A percentile compares a stretch with the other conserved stretches of the same genome.
These are phyloP conservation scores for Apiospora rasikravindrae DNA, from an alignment of 2,329 filamentous ascomycete species.

Conservation along the genomic window DNA sequence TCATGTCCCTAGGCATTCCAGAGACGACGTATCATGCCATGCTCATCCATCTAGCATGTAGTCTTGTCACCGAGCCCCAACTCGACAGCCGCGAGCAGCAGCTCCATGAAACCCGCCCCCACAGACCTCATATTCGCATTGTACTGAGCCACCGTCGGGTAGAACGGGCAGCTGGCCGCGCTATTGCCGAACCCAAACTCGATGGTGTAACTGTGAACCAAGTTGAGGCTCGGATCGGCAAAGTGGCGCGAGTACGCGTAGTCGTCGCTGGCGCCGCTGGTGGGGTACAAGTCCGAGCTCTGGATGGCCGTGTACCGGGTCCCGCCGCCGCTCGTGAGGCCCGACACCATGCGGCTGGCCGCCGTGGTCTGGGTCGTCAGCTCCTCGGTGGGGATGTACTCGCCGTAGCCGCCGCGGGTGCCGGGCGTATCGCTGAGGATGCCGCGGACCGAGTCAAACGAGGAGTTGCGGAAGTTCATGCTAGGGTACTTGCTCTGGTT, in stretches of 20 bases:
- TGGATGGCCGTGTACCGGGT: conserved; percentile 44
- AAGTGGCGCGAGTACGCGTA: conserved; percentile 54
- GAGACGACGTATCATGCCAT: too few species aligned
- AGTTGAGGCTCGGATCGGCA: conserved; percentile 39
- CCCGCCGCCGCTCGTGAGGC: conserved; percentile 44
- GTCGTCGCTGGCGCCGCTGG: conserved; percentile 51
- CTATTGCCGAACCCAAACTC: conserved; percentile 52
- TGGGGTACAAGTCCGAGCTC: conserved; percentile 50
- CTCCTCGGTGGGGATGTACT: conserved; percentile 50
- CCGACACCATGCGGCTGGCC: conserved; percentile 41
- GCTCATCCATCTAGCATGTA: background rate
- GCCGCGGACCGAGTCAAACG: conserved; percentile 58
- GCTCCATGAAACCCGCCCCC: conserved; percentile 54
- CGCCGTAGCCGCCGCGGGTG: conserved; percentile 45
- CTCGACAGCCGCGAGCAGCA: conserved; percentile 39
- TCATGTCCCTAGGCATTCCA: too few species aligned
- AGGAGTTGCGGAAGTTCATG: conserved; percentile 58
- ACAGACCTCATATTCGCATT: conserved; percentile 51
- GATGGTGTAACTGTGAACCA: conserved; percentile 49
- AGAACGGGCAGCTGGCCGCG: conserved; percentile 47
- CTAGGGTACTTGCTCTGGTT: conserved; percentile 49
- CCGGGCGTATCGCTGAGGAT: conserved; percentile 44
- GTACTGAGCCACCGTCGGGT: conserved; percentile 50
- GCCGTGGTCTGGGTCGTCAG: conserved; percentile 39
- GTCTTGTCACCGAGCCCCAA: conserved; percentile 16